Evolutionary conservation across 768 basidiomycete genomes (phyloP), one percentile per base, ranked within the genome.

Genomic region (Lactarius vividus): DNA sequence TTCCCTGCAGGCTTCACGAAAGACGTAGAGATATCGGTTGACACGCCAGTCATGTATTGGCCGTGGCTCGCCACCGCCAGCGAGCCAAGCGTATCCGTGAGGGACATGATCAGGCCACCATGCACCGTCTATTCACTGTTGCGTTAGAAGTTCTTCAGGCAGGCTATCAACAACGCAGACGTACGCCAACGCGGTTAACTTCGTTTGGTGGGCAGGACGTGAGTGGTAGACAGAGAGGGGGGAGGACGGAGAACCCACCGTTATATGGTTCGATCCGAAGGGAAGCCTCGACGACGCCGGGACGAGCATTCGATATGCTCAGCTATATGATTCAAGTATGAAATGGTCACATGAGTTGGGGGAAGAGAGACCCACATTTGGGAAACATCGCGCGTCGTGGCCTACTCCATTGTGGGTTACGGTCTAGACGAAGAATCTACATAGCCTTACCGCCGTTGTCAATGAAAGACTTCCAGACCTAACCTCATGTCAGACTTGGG

Each of bases 11-110:
- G 90, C 39, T 86, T 85, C 64, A 93, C 84, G 68, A 93, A 94
- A 1, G 89, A 89, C 0, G 91, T 78, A 29, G 78, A 87, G 68
- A 94, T 85, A 73, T 94, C 92, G 3, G 91, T 91, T 2, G 90
- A 92, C 11, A 94, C 91, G 18, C 92, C 91, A 0, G 92, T 94
- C 91, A 92, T 92, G 72, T 79, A 94, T 10, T 92, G 87, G 3
- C 92, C 92, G 68, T 87, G 87, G 16, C 87, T 84, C 1, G 91
- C 89, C 29, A 94, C 84, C n/a, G 88, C 91, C 20, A 94, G 83
- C 1, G 92, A 93, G 4, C 92, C 92, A 20, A 94, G 75, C 16
- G 91, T 92, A 74, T 94, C 92, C 5, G 92, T 93, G 35, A 94
- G 77, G 10, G 92, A 91, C 72, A 91, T 74, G 69, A 94, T 84